A percentile compares a stretch with the other conserved stretches of the same genome.
phyloP scores from a whole-genome alignment of 257 asterid species.

The Scutellaria baicalensis region DNA sequence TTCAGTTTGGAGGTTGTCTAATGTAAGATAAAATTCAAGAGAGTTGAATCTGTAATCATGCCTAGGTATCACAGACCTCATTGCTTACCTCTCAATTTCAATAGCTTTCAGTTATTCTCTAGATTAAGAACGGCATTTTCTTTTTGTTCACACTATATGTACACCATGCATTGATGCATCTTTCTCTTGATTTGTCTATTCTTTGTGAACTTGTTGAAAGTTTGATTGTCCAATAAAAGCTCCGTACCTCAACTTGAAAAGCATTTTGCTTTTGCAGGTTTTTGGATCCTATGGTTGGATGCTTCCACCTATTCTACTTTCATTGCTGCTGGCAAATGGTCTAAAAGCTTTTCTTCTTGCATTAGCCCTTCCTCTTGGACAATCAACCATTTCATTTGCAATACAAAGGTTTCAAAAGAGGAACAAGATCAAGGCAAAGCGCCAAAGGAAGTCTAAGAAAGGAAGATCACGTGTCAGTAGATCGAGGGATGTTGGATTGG shows the following conservation, averaged over 20 bases:
- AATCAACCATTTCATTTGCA: conserved; percentile 63
- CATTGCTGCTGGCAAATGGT: conserved; percentile 55
- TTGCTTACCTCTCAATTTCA: neutral
- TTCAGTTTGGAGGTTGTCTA: neutral
- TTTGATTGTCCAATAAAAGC: neutral
- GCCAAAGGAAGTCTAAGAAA: conserved; percentile 19
- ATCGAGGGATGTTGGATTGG: conserved; percentile 24
- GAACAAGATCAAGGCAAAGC: conserved; percentile 24
- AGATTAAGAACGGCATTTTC: neutral
- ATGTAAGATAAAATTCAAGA: neutral
- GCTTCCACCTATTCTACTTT: conserved; percentile 45
- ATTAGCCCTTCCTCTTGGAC: conserved; percentile 56
- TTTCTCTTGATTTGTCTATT: neutral
- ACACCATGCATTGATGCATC: neutral
- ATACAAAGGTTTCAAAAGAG: conserved; percentile 28
- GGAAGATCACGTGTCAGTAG: conserved; percentile 24
- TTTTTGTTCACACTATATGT: neutral
- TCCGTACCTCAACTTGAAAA: conserved; percentile 4
- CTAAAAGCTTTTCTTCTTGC: conserved; percentile 81
- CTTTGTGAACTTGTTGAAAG: neutral
- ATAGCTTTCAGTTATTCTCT: neutral
- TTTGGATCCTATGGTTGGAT: conserved; percentile 63
- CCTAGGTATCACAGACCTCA: neutral
- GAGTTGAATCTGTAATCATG: neutral
- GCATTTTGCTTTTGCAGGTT: conserved; percentile 47